phyloP scores from a whole-genome alignment of 1,284 basidiomycete species.

The Ustilago vetiveriae region DNA sequence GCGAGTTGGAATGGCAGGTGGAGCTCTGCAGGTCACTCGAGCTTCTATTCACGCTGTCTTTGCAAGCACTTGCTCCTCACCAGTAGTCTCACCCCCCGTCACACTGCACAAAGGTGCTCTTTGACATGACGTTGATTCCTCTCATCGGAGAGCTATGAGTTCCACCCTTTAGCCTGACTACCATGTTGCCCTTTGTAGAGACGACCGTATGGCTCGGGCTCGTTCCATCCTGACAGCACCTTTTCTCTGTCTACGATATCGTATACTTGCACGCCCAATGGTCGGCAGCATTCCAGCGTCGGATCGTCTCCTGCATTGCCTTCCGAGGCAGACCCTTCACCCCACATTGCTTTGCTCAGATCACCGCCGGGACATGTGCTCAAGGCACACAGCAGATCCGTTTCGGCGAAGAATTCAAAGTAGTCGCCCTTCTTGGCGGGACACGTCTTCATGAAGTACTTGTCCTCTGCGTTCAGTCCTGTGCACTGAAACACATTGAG shows the following conservation, averaged over 20 bases:
- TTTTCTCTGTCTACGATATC: slow-evolving; percentile 7
- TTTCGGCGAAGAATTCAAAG: slow-evolving; percentile 34
- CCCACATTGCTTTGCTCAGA: slow-evolving; percentile 34
- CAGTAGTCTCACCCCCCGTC: too few relatives aligned
- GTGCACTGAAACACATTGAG: slow-evolving; percentile 39
- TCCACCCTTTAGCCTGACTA: slow-evolving; percentile 2
- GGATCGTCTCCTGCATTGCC: slow-evolving; percentile 9
- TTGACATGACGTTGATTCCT: too few relatives aligned
- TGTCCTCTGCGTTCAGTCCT: slow-evolving; percentile 21
- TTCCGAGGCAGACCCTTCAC: slow-evolving; percentile 14
- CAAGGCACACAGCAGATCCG: slow-evolving; percentile 26
- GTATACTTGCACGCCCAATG: slow-evolving; percentile 36
- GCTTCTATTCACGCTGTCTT: too few relatives aligned
- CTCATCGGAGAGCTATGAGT: neutral
- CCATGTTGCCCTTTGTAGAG: slow-evolving; percentile 20
- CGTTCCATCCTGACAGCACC: slow-evolving; percentile 5
- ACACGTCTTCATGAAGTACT: slow-evolving; percentile 46
- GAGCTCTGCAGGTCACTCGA: too few relatives aligned
- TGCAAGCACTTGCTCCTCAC: too few relatives aligned
- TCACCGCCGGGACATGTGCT: slow-evolving; percentile 35
- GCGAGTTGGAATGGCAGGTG: too few relatives aligned
- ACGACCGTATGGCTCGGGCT: slow-evolving; percentile 7
- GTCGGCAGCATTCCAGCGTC: slow-evolving; percentile 32
- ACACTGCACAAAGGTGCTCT: too few relatives aligned
- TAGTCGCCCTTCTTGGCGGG: slow-evolving; percentile 32